Evolutionary conservation across 768 basidiomycete genomes (phyloP), one percentile per base, ranked within the genome.

Genomic region (Mycena rebaudengoi): DNA sequence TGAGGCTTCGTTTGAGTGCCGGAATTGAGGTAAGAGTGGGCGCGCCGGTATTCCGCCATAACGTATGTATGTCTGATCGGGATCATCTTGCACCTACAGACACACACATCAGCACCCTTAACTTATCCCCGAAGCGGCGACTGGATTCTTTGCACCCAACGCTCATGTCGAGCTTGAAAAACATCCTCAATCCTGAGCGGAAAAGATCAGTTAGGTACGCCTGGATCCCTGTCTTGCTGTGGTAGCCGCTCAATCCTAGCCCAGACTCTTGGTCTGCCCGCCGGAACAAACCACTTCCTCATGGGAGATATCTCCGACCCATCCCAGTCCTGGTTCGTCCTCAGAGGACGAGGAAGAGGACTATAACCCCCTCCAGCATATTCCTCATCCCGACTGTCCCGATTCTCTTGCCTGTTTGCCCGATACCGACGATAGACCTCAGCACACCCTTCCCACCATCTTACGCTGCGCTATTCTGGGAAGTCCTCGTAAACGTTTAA

Each of bases 371-470:
- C 40, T 72, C 67, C 62, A 69, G 66, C 69, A 65, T 64, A 68
- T 69, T 73, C 63, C 83, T n/a, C 92, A 94, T 71, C 86, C 86
- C 21, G 85, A 91, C 70, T 94, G 92, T 68, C 92, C 92, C 30
- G 88, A 93, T 73, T 88, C 88, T 50, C 82, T 94, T 21, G 84
- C 83, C 35, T 94, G 92, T 76, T 83, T 94, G 43, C 91, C 91
- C 35, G 89, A 94, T 73, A 92, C 92, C 32, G 85, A 88, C 62
- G 91, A 87, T 43, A 81, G 91, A 65, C 92, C 92, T 54, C 91
- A 93, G 67, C 92, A 94, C 69, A 94, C 92, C 12, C 85, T 94
- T 43, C 92, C 92, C 23, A 89, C 94, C 60, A 94, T 94, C 73
- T 82, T 94, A 50, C 88, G 92, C 29, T 94, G 92, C 70, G 90